Percentiles rank a stretch among this genome's conserved stretches.
Conservation (phyloP, 345 rosid genomes). For the Stellera chamaejasme region DNA sequence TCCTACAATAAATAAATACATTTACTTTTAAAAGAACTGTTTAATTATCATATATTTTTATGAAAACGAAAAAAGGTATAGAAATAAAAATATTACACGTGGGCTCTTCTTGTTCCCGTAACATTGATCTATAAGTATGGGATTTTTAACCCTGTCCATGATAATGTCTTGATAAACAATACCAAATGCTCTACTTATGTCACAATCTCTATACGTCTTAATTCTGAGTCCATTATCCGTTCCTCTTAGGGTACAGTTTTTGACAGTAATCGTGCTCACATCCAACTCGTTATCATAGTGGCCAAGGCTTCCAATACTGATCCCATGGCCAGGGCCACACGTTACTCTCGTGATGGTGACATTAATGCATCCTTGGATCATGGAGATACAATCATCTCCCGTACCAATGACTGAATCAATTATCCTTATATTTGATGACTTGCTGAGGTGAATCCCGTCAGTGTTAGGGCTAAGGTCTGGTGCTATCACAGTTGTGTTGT, state of each 20-base stretch:
- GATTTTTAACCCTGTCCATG: too few relatives aligned
- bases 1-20: conserved; percentile 23
- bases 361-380: conserved; percentile 26
- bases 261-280: conserved; percentile 10
- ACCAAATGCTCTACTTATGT: too few relatives aligned
- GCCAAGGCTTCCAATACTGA: conserved; percentile 33
- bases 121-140: too few relatives aligned
- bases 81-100: too few relatives aligned
- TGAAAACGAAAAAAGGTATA: background rate
- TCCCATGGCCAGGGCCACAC: conserved; percentile 39
- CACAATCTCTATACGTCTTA: conserved; percentile 12
- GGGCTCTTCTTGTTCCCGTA: too few relatives aligned
- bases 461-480: conserved; percentile 50
- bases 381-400: conserved; percentile 50
- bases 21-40: background rate
- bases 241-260: conserved; percentile 7
- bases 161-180: too few relatives aligned
- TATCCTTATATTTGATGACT: conserved; percentile 22
- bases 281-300: background rate
- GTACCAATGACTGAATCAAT: conserved; percentile 27
- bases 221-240: conserved; percentile 25
- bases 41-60: background rate
- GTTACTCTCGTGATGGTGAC: conserved; percentile 21
- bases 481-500: conserved; percentile 18
- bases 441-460: conserved; percentile 40